Evolutionary conservation across 2,329 filamentous ascomycete genomes (phyloP).

Genomic region (Exophiala dermatitidis): DNA sequence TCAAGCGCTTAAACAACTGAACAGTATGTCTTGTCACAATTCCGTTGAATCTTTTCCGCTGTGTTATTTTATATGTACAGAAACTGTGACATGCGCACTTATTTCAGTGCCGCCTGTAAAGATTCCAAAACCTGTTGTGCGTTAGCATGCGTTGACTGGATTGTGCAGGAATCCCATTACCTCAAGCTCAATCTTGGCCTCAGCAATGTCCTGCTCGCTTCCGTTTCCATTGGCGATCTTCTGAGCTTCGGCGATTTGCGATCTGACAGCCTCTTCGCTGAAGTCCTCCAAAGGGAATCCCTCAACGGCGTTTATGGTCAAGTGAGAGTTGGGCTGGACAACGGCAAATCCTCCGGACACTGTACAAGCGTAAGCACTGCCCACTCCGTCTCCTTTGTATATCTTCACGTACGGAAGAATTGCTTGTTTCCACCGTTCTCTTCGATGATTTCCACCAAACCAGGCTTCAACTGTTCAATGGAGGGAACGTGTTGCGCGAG

Average conservation of each 20-base stretch:
- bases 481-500: conserved; percentile 98
- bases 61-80: conserved; percentile 34
- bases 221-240: conserved; percentile 86
- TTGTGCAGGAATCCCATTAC: conserved; percentile 45
- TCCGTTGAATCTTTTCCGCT: conserved; percentile 6
- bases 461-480: conserved; percentile 98
- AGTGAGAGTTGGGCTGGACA: conserved; percentile 85
- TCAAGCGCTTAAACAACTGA: not conserved
- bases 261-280: conserved; percentile 80
- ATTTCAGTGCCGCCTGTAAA: conserved; percentile 45
- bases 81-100: conserved; percentile 29
- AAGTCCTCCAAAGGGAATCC: conserved; percentile 93
- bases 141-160: conserved; percentile 5
- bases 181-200: conserved; percentile 99
- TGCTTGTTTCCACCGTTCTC: conserved; percentile 84
- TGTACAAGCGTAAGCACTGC: conserved; percentile 36
- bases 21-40: conserved; percentile 1
- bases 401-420: conserved; percentile 78
- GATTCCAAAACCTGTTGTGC: conserved; percentile 42
- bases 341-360: conserved; percentile 96
- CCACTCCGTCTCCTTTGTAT: not conserved
- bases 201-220: conserved; percentile 94
- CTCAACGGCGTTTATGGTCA: conserved; percentile 98
- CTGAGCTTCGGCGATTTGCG: conserved; percentile 89
- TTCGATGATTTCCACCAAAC: conserved; percentile 90